Evolutionary conservation across 148 eudicot genomes (phyloP), one percentile per base, ranked within the genome.

Genomic region (Rhododendron williamsianum): DNA sequence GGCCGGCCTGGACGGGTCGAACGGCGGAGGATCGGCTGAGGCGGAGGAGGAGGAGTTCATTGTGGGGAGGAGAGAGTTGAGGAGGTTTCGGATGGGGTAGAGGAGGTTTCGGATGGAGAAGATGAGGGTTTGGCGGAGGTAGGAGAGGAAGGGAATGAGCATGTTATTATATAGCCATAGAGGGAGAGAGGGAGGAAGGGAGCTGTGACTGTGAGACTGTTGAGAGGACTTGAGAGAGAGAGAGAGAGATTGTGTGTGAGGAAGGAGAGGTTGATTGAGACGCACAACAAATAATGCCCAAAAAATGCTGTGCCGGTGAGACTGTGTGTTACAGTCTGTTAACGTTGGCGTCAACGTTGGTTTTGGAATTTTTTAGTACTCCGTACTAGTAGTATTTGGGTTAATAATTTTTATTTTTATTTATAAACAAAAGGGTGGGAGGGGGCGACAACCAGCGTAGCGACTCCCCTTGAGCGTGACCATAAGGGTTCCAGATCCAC

Each of bases 1-100:
- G 6, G 93, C 87, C 10, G 98, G 97, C 38, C 63, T 9, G 1
- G 87, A 88, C 15, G 95, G 93, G 84, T 95, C 91, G 73, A 95
- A 90, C 56, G 89, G 90, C 9, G 91, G 89, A 21, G 84, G 89
- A n/a, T 78, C 81, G 86, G 86, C 43, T 91, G 87, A n/a, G 72
- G 4, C 9, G 43, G 86, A 84, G 0, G 86, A 13, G 27, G 1
- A 3, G 48, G 86, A 85, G 60, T 65, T 84, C 83, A 85, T 78
- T 19, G 41, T n/a, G 80, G 84, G 25, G 85, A 86, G 18, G 69
- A 78, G 77, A 8, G 58, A 33, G 35, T 33, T 33, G 88, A 84
- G 11, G 81, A 88, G 38, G 86, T 89, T 85, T 15, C 81, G 83
- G 76, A 89, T 71, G 45, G 85, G 63, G 77, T 33, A 5, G 88